A percentile compares a stretch with the other conserved stretches of the same genome.
These are phyloP conservation scores for Amanita inopinata DNA, from an alignment of 768 basidiomycete species.

Conservation along the genomic window DNA sequence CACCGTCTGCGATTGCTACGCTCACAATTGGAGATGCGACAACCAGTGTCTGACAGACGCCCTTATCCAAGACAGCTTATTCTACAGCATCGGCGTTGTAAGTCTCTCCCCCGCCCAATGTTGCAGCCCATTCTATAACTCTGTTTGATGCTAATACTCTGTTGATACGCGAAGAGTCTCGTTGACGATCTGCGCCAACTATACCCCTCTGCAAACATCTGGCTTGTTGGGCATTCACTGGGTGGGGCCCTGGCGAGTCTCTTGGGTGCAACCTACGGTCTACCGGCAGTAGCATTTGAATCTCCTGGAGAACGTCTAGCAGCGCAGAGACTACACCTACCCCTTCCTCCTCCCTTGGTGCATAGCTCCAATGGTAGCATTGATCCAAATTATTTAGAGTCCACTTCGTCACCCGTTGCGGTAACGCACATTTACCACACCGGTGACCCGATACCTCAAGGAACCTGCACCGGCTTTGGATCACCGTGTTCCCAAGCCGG, in stretches of 20 bases:
- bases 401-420: conserved; percentile 26
- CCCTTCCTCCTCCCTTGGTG: conserved; percentile 50
- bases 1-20: conserved; percentile 85
- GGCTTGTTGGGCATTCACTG: conserved; percentile 84
- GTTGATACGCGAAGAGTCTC: conserved; percentile 45
- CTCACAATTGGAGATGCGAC: conserved; percentile 63
- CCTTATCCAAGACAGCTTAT: conserved; percentile 81
- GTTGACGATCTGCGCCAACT: conserved; percentile 78
- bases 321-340: conserved; percentile 77
- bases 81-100: conserved; percentile 83
- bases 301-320: conserved; percentile 70
- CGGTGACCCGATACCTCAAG: conserved; percentile 88
- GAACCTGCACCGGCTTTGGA: conserved; percentile 62
- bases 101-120: conserved; percentile 20
- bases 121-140: not conserved
- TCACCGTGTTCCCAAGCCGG: conserved; percentile 78
- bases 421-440: conserved; percentile 84
- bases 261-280: conserved; percentile 85
- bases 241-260: conserved; percentile 87
- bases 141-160: not conserved
- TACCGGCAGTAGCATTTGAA: conserved; percentile 87
- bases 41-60: conserved; percentile 75
- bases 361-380: conserved; percentile 28
- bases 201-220: conserved; percentile 79
- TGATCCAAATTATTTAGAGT: too few relatives aligned